Evolutionary conservation across 805 yeast species (phyloP).

Genomic region (Nakazawaea ishiwadae): DNA sequence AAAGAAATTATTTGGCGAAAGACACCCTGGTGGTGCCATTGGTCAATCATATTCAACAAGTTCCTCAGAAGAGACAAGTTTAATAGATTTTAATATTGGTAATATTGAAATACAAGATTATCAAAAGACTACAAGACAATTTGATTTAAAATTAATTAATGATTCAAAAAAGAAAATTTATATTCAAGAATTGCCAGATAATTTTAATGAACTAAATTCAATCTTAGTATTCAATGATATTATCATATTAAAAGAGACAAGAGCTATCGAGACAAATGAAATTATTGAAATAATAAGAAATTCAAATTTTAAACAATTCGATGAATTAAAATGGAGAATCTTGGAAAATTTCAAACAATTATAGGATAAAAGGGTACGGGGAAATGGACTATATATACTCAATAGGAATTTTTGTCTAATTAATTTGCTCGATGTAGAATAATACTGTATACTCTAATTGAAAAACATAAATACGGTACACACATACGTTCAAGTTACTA

Average conservation of each 20-base stretch:
- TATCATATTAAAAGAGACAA: background rate
- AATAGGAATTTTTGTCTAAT: background rate
- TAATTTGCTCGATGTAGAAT: too few species aligned
- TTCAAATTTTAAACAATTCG: background rate
- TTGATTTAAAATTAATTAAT: conserved; percentile 11
- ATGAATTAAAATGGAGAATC: conserved; percentile 9
- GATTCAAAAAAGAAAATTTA: conserved; percentile 2
- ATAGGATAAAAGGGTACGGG: too few species aligned
- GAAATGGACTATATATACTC: too few species aligned
- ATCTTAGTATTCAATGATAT: conserved; percentile 5
- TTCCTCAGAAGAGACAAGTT: conserved; percentile 19
- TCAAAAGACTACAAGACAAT: conserved; percentile 3
- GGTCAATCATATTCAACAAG: conserved; percentile 44
- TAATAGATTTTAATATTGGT: conserved; percentile 29
- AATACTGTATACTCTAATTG: too few species aligned
- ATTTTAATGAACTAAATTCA: background rate
- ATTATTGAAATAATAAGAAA: conserved; percentile 6
- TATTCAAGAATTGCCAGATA: conserved; percentile 1
- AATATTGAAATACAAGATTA: conserved; percentile 1
- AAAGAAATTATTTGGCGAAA: conserved; percentile 52
- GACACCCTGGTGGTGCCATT: conserved; percentile 92
- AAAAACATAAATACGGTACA: too few species aligned
- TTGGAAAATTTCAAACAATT: conserved; percentile 1
- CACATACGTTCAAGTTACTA: too few species aligned
- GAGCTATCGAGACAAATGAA: background rate